Evolutionary conservation across 345 rosid species (phyloP), one percentile per base, ranked within the genome.

Genomic region (Dipteronia dyeriana): DNA sequence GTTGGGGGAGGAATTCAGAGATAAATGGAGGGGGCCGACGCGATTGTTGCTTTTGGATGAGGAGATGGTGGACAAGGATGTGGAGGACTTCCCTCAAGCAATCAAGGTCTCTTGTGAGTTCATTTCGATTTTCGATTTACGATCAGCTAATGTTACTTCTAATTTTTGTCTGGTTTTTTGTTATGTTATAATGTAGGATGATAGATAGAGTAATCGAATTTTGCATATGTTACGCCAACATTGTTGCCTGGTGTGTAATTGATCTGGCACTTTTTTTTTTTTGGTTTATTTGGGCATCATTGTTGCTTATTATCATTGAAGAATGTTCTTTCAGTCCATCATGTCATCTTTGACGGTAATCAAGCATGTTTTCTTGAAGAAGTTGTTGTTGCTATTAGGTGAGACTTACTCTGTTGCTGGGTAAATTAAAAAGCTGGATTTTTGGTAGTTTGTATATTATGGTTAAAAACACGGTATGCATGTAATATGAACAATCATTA

Each of bases 11-110:
- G 96, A 83, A 19, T 93, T 88, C 74, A 83, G 78, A 78, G 82
- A 78, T 81, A 86, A 79, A 77, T 95, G 98, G 98, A 90, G 80
- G 49, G 95, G 97, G 22, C 84, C 98, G 1, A 95, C 98, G 41
- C 91, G 98, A 76, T 78, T 95, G 86, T 80, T 95, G 88, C 94
- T 95, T 82, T 88, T 93, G 84, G 98, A 93, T 82, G 96, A 95
- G 85, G 83, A 79, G 47, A 87, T 83, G 66, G 81, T 87, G 0
- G 84, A 83, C 71, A 89, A 84, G 74, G 76, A 77, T 71, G 76
- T 90, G 57, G 88, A 90, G 59, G 90, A 91, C 73, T 82, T 95
- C 82, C 98, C 99, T 12, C 89, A 83, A 77, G 97, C 99, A 69
- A 89, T 95, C 84, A 87, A 95, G 98, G 98, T 95, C 79, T 63